These are phyloP conservation scores for Drosera spatulata DNA, from an alignment of 179 eudicot species.

Conservation along the genomic window DNA sequence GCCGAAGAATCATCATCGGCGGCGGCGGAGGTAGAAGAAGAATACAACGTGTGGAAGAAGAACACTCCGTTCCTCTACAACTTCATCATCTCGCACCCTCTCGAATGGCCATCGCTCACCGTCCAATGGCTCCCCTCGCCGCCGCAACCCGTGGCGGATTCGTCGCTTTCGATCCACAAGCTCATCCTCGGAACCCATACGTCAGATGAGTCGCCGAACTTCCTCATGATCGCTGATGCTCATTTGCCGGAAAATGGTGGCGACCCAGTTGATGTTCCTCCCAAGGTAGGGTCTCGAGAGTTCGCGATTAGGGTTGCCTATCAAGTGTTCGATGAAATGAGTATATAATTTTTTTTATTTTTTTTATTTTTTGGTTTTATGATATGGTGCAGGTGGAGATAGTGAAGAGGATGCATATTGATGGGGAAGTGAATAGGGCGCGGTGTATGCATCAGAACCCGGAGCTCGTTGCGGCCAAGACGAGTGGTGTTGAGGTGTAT, in stretches of 20 bases:
- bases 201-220: constrained; percentile 59
- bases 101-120: constrained; percentile 97
- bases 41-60: constrained; percentile 84
- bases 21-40: constrained; percentile 48
- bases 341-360: constrained; percentile 1
- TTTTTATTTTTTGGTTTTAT: not conserved
- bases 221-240: constrained; percentile 64
- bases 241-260: constrained; percentile 27
- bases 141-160: constrained; percentile 22
- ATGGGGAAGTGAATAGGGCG: constrained; percentile 93
- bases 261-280: constrained; percentile 13
- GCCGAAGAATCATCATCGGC: not conserved
- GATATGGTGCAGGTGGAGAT: constrained; percentile 56
- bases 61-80: constrained; percentile 87
- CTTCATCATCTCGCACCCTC: constrained; percentile 48
- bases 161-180: constrained; percentile 39
- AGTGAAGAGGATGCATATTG: constrained; percentile 53
- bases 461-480: constrained; percentile 71
- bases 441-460: constrained; percentile 77
- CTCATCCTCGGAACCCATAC: constrained; percentile 89
- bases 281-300: constrained; percentile 37
- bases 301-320: not conserved
- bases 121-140: constrained; percentile 69
- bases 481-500: constrained; percentile 66
- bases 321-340: constrained; percentile 52